These are phyloP conservation scores for Circinella minor DNA, from an alignment of 371 early-diverging fungal species.

Conservation along the genomic window DNA sequence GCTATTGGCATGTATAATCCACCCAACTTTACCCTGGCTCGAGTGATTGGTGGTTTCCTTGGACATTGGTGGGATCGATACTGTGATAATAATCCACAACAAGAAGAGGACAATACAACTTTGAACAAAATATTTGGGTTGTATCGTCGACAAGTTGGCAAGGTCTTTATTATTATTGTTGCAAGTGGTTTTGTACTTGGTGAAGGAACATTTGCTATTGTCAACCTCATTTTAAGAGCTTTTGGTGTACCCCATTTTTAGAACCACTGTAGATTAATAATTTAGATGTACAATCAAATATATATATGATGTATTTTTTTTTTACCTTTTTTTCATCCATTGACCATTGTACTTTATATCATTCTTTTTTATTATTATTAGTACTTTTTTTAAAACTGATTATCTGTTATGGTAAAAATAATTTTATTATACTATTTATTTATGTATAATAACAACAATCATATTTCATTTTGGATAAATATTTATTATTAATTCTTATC, in stretches of 20 bases:
- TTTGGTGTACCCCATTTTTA: slow-evolving; percentile 50
- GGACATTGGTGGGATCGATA: slow-evolving; percentile 53
- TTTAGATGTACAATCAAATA: too few species aligned
- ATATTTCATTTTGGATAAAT: too few species aligned
- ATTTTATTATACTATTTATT: too few species aligned
- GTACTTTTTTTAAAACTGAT: too few species aligned
- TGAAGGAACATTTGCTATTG: slow-evolving; percentile 77
- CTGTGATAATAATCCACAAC: slow-evolving; percentile 28
- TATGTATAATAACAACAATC: too few species aligned
- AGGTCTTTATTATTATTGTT: slow-evolving; percentile 72
- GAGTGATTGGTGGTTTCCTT: slow-evolving; percentile 71
- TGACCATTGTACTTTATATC: too few species aligned
- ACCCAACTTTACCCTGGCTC: slow-evolving; percentile 78
- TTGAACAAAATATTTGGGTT: slow-evolving; percentile 18
- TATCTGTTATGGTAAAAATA: too few species aligned
- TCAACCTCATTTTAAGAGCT: slow-evolving; percentile 56
- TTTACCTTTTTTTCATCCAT: too few species aligned
- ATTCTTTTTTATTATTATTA: too few species aligned
- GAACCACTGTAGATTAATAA: not conserved
- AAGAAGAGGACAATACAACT: slow-evolving; percentile 11
- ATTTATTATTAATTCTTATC: too few species aligned
- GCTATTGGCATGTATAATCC: slow-evolving; percentile 88
- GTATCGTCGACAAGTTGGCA: slow-evolving; percentile 40
- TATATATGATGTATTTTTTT: too few species aligned
- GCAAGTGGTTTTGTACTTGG: slow-evolving; percentile 85